Evolutionary conservation across 2,329 filamentous ascomycete species (phyloP), one percentile per base, ranked within the genome.

Genomic region (Epichloe typhina): DNA sequence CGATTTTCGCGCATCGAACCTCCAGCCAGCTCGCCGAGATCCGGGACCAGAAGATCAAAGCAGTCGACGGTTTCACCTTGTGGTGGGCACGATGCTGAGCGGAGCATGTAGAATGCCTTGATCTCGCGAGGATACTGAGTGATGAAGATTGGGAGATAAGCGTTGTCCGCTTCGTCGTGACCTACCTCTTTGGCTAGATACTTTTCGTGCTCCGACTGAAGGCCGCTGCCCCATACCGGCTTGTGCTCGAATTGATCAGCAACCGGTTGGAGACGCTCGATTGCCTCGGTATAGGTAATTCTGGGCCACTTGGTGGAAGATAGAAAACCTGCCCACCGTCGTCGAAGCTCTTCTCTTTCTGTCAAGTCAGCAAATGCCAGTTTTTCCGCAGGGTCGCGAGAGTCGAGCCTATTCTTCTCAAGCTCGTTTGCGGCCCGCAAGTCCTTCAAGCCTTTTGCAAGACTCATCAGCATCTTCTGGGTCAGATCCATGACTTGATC

Each of bases 131-230:
- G 93, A 63, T 96, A 98, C 65, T 96, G 77, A 13, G 90, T 97
- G 56, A 98, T 82, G 64, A 97, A 97, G 43, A 97, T 75, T 7
- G 93, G 93, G 46, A 77, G 70, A 57, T 65, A 66, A 40, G 70
- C 70, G 33, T 71, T 68, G 45, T 69, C 69, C n/a, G 71, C 67
- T 47, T 66, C 55, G 50, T 68, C 62, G 46, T 69, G 71, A 26
- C 82, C 82, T 43, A 91, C 62, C 26, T 71, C 71, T 49, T 79
- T 74, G 46, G 93, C 89, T 50, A 98, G 76, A 64, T 83, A 95
- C 63, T 82, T 88, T 69, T 98, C 93, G 69, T 98, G 93, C 65
- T 97, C 91, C 2, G 90, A 84, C 60, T 93, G 87, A 33, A 98
- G 75, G 19, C 86, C 86, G 31, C 73, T 71, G 36, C 82, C 79